Evolutionary conservation across 495 filamentous ascomycete genomes (phyloP).

Genomic region (Penicillium herquei): DNA sequence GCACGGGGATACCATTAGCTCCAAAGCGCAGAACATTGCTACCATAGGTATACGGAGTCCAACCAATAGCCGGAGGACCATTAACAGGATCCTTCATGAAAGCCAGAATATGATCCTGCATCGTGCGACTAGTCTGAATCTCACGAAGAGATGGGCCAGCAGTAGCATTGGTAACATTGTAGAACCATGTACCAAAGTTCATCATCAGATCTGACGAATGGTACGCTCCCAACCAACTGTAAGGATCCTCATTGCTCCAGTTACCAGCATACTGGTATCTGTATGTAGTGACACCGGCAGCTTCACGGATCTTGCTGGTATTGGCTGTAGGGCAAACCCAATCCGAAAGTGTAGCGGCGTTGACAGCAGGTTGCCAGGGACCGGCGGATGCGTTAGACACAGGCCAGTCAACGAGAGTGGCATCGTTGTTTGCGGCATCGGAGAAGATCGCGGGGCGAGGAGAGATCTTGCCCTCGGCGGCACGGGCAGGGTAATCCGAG

Average conservation of each 20-base stretch:
- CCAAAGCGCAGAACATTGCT: slow-evolving; percentile 30
- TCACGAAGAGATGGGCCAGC: slow-evolving; percentile 26
- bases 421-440: background rate
- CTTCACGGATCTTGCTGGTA: slow-evolving; percentile 12
- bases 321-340: slow-evolving; percentile 13
- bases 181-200: slow-evolving; percentile 37
- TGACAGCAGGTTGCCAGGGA: background rate
- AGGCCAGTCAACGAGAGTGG: background rate
- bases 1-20: slow-evolving; percentile 23
- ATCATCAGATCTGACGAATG: slow-evolving; percentile 44
- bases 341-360: background rate
- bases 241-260: slow-evolving; percentile 42
- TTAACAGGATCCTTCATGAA: slow-evolving; percentile 42
- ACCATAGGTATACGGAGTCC: slow-evolving; percentile 24
- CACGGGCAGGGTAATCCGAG: slow-evolving; percentile 13
- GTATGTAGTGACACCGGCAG: slow-evolving; percentile 23
- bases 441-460: slow-evolving; percentile 9
- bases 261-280: slow-evolving; percentile 48
- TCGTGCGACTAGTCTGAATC: slow-evolving; percentile 31
- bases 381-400: too few species aligned
- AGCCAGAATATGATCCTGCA: slow-evolving; percentile 45
- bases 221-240: slow-evolving; percentile 40
- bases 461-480: slow-evolving; percentile 8
- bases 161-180: slow-evolving; percentile 3
- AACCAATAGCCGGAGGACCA: slow-evolving; percentile 27